Base-by-base conservation (phyloP, 169 alveolate species). In the Plasmodium gallinaceum region DNA sequence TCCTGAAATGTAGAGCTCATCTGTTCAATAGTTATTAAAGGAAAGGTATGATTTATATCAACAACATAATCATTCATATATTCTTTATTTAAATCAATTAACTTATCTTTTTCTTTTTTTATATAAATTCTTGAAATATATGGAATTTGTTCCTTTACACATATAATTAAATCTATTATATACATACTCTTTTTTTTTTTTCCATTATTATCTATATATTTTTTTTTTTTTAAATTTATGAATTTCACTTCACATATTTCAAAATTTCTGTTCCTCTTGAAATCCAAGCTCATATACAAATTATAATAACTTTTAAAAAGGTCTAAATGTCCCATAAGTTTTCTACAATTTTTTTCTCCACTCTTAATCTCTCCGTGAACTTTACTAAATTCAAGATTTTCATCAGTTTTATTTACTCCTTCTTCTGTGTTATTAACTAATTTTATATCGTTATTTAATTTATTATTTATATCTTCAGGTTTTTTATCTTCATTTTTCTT, bases 131-230 rank as follows among this genome's bases (percentile, higher is more conserved):
- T 48, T 7, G 85, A 39, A 24, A 80, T 58, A 48, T 80, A 80
- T 61, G 90, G 90, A 39, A 80, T 68, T 37, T 80, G 90, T 52
- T 80, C 90, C 32, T 80, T 80, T 46, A 66, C 20, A 80, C 90
- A 80, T 45, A 80, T 66, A 42, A 80, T 62, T 5, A 68, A 46
- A 80, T 80, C 76, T n/a, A 80, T 69, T 22, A 80, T 71, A 46
- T 80, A 80, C 8, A 65, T n/a, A 39, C 45, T 62, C 20, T 42
- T 66, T 32, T 32, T 46, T 80, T 80, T 68, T 54, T 54, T 24
- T 24, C 14, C 64, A 62, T 62, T 8, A 10, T 52, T 45, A 37
- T 64, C 64, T n/a, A 18, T 22, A 51, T 52, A 66, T 54, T 18
- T 80, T 57, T 80, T 80, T 48, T 48, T 80, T 71, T 68, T 66